Evolutionary conservation across 2,329 filamentous ascomycete species (phyloP).

Genomic region (Paecilomyces sp.): DNA sequence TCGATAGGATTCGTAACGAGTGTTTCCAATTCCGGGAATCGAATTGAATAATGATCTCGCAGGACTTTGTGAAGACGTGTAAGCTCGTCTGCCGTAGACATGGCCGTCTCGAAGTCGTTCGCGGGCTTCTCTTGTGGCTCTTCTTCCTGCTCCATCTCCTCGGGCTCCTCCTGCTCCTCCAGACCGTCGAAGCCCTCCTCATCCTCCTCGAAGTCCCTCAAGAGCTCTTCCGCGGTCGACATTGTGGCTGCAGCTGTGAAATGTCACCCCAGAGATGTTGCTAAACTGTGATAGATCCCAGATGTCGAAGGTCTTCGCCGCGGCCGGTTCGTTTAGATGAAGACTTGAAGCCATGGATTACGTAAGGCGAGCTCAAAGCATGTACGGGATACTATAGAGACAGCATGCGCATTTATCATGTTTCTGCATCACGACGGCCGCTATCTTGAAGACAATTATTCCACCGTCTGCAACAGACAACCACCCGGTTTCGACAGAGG

Average conservation of each 20-base stretch:
- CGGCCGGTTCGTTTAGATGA: not conserved
- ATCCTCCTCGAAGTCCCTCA: conserved; percentile 71
- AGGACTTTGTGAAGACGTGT: conserved; percentile 93
- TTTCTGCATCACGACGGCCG: not conserved
- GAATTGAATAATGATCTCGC: conserved; percentile 86
- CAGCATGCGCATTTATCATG: not conserved
- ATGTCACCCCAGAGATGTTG: not conserved
- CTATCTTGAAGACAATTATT: not conserved
- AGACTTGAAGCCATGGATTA: not conserved
- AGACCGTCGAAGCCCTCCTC: conserved; percentile 74
- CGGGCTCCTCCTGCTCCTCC: conserved; percentile 51
- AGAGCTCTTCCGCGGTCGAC: conserved; percentile 88
- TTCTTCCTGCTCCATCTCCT: conserved; percentile 56
- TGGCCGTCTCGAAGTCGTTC: conserved; percentile 78
- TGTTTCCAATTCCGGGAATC: conserved; percentile 87
- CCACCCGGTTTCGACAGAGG: not conserved
- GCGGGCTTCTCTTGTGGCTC: conserved; percentile 56
- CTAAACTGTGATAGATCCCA: not conserved
- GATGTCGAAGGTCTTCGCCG: not conserved
- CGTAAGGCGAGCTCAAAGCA: not conserved
- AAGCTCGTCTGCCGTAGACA: conserved; percentile 88
- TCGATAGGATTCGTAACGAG: conserved; percentile 88
- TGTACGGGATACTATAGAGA: not conserved
- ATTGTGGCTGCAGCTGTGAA: conserved; percentile 41
- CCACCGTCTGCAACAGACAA: not conserved